phyloP scores from a whole-genome alignment of 805 yeast genomes.

The Ogataea parapolymorpha region DNA sequence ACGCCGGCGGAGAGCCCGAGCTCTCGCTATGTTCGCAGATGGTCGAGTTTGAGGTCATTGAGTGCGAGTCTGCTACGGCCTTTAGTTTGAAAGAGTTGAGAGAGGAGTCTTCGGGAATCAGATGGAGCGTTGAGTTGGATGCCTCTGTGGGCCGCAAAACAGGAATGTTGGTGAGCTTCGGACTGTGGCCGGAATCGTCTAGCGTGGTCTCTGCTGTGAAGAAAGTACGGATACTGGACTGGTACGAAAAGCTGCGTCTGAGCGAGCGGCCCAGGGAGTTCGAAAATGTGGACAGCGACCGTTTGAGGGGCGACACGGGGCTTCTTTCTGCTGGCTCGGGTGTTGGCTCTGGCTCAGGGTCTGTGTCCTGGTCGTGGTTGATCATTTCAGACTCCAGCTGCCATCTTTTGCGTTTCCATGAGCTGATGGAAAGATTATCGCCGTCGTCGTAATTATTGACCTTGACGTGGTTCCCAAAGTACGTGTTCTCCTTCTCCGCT shows the following conservation, averaged over 20 bases:
- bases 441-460: constrained; percentile 33
- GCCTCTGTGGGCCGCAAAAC: constrained; percentile 7
- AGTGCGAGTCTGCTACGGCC: constrained; percentile 10
- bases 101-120: constrained; percentile 28
- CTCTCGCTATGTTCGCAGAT: constrained; percentile 1
- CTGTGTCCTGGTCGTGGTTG: constrained; percentile 2
- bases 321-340: background rate
- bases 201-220: constrained; percentile 26
- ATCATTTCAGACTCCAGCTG: constrained; percentile 34
- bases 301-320: constrained; percentile 14
- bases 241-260: constrained; percentile 27
- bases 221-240: constrained; percentile 28
- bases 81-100: constrained; percentile 13
- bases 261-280: constrained; percentile 25
- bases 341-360: background rate
- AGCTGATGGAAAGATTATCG: constrained; percentile 47
- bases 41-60: constrained; percentile 18
- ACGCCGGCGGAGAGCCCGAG: constrained; percentile 4
- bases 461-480: constrained; percentile 24
- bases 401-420: constrained; percentile 51
- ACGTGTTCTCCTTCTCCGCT: constrained; percentile 6
- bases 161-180: constrained; percentile 3
- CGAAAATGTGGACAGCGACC: constrained; percentile 31
- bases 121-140: constrained; percentile 24
- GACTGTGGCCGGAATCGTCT: constrained; percentile 7